phyloP scores from a whole-genome alignment of 495 filamentous ascomycete genomes.

The Cladorrhinum samala region DNA sequence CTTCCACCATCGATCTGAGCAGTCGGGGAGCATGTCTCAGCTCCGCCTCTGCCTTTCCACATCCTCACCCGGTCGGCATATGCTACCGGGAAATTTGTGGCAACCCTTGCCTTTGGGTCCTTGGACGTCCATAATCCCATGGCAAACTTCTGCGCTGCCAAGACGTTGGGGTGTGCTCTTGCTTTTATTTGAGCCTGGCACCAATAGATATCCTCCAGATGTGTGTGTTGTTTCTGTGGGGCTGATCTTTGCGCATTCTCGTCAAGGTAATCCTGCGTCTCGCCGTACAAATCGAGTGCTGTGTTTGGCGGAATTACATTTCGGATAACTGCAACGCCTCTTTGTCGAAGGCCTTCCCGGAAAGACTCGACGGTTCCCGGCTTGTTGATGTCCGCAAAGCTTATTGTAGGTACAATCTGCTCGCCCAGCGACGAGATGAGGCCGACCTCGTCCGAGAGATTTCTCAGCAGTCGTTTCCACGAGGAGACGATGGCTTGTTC shows the following conservation, averaged over 20 bases:
- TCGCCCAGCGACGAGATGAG: conserved; percentile 34
- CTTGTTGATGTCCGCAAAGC: conserved; percentile 51
- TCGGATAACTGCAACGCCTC: conserved; percentile 58
- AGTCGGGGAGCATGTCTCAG: conserved; percentile 15
- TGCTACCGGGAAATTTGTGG: conserved; percentile 52
- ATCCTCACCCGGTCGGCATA: conserved; percentile 81
- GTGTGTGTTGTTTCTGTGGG: conserved; percentile 41
- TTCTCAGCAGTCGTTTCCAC: conserved; percentile 61
- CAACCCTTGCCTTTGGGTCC: conserved; percentile 56
- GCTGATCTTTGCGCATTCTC: conserved; percentile 44
- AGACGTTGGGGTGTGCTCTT: conserved; percentile 64
- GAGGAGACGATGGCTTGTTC: conserved; percentile 42
- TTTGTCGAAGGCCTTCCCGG: conserved; percentile 43
- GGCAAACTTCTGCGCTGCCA: conserved; percentile 66
- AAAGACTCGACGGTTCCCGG: conserved; percentile 38
- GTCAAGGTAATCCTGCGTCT: conserved; percentile 49
- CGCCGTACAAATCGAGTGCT: conserved; percentile 47
- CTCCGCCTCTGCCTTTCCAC: conserved; percentile 22
- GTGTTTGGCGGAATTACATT: conserved; percentile 51
- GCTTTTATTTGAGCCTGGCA: conserved; percentile 66
- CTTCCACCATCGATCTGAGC: conserved; percentile 71
- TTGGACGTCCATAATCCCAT: conserved; percentile 72
- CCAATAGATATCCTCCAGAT: conserved; percentile 83
- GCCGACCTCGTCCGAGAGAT: conserved; percentile 49
- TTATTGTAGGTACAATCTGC: conserved; percentile 54